These are phyloP conservation scores for Solanum hybrid DNA, from an alignment of 305 asterid species.

Conservation along the genomic window DNA sequence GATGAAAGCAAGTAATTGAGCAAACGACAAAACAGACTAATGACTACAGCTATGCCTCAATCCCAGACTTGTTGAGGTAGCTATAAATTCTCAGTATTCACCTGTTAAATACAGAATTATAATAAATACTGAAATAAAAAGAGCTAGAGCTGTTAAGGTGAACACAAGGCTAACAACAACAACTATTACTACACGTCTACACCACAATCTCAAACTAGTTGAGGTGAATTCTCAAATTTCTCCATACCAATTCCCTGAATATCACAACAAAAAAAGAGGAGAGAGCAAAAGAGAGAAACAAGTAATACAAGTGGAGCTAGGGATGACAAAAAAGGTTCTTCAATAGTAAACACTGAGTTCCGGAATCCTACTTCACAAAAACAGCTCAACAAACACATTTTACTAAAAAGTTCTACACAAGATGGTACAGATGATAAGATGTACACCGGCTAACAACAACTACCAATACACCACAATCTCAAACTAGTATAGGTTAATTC, in stretches of 20 bases:
- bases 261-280: not conserved
- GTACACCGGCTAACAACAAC: not conserved
- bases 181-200: not conserved
- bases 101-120: not conserved
- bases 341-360: not conserved
- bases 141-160: not conserved
- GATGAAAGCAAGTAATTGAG: not conserved
- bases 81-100: not conserved
- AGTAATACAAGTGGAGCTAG: not conserved
- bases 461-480: not conserved
- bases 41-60: not conserved
- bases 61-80: not conserved
- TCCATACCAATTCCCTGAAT: not conserved
- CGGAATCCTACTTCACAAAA: not conserved
- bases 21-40: not conserved
- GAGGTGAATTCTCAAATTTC: not conserved
- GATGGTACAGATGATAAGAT: not conserved
- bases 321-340: not conserved
- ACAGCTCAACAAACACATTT: not conserved
- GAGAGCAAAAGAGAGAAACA: not conserved
- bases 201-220: not conserved
- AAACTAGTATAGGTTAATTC: not conserved
- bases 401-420: not conserved
- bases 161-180: not conserved
- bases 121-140: not conserved